Percentiles rank a stretch among this genome's conserved stretches.
These are phyloP conservation scores for Tulasnella sp. DNA, from an alignment of 768 basidiomycete genomes.

Conservation along the genomic window DNA sequence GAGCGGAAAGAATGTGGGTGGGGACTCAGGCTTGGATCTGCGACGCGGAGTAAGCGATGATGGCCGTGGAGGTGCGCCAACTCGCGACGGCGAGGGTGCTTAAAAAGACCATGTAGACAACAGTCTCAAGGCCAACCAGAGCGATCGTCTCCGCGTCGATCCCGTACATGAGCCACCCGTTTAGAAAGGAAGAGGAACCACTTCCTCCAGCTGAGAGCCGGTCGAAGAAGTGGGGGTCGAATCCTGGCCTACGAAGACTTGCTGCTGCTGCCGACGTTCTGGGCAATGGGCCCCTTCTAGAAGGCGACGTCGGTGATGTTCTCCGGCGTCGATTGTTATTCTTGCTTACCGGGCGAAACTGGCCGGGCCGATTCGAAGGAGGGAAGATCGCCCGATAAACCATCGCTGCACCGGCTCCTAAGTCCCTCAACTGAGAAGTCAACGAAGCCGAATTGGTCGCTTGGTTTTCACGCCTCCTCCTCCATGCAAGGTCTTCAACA, in stretches of 20 bases:
- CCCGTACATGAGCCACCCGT: neutral
- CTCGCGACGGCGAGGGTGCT: neutral
- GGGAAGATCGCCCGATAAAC: neutral
- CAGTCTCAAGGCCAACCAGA: neutral
- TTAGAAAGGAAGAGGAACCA: neutral
- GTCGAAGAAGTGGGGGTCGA: neutral
- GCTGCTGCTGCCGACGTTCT: neutral
- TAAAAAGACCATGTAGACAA: neutral
- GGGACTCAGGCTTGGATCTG: neutral
- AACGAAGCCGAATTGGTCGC: neutral
- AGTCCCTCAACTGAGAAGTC: neutral
- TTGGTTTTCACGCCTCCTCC: neutral
- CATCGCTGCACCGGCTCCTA: neutral
- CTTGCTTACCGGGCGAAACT: neutral
- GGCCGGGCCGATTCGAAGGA: neutral
- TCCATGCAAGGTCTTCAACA: neutral
- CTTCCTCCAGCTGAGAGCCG: neutral
- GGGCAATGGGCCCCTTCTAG: neutral
- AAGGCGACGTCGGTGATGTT: neutral
- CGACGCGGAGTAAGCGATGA: neutral
- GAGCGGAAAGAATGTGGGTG: neutral
- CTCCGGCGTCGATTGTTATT: neutral
- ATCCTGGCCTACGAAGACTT: neutral
- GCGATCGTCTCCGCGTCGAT: neutral
- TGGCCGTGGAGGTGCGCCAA: neutral